Evolutionary conservation across 2,329 filamentous ascomycete species (phyloP).

Genomic region (Magnaporthiopsis rhizophila): DNA sequence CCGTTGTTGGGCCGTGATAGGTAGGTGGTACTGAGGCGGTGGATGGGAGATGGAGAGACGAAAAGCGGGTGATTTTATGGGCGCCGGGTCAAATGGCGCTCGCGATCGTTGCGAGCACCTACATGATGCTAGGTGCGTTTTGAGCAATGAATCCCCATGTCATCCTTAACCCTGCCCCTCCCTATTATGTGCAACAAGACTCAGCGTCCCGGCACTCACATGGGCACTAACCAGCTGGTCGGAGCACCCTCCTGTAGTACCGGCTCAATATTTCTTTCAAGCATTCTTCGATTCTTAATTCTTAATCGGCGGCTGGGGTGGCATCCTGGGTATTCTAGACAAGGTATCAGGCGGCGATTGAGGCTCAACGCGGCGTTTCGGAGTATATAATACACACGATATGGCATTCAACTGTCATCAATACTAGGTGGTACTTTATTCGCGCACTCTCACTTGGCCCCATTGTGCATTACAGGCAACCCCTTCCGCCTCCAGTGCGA

Average conservation of each 20-base stretch:
- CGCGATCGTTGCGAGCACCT: not conserved
- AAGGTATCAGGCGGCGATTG: not conserved
- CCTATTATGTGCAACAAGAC: not conserved
- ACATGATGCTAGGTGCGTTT: not conserved
- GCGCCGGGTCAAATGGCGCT: not conserved
- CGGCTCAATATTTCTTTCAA: not conserved
- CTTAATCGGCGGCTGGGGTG: not conserved
- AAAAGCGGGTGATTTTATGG: not conserved
- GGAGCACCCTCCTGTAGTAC: not conserved
- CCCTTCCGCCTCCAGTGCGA: not conserved
- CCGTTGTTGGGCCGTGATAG: not conserved
- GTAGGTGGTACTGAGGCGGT: not conserved
- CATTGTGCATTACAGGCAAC: not conserved
- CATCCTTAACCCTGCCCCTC: not conserved
- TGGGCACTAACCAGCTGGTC: not conserved
- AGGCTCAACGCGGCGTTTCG: not conserved
- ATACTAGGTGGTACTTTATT: not conserved
- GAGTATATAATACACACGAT: not conserved
- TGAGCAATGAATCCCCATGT: not conserved
- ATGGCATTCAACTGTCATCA: slow-evolving; percentile 3
- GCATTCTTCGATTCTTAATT: not conserved
- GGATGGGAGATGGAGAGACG: not conserved
- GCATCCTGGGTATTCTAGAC: not conserved
- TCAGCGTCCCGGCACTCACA: not conserved
- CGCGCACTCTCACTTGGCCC: not conserved